phyloP scores from a whole-genome alignment of 2,329 filamentous ascomycete species.

The Epichloe bromicola region DNA sequence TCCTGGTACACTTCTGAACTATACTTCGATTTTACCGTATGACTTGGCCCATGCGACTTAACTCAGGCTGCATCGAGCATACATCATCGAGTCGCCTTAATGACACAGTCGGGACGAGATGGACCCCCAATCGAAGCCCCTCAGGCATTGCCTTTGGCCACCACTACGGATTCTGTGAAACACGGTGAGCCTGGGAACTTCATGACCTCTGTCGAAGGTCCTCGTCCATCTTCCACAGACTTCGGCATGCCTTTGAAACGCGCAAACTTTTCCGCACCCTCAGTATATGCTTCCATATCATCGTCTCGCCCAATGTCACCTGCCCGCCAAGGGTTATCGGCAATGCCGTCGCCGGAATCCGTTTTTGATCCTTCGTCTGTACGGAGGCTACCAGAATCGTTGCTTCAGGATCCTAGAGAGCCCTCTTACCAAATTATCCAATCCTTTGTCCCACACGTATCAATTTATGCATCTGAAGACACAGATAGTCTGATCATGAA shows the following conservation, averaged over 20 bases:
- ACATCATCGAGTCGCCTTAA: constrained; percentile 31
- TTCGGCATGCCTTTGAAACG: constrained; percentile 39
- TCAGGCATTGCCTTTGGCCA: constrained; percentile 55
- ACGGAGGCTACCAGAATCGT: constrained; percentile 30
- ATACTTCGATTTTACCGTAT: constrained; percentile 5
- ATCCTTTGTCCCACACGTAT: constrained; percentile 80
- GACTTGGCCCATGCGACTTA: constrained; percentile 6
- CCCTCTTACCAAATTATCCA: constrained; percentile 59
- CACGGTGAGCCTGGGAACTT: constrained; percentile 50
- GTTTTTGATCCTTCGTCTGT: constrained; percentile 37
- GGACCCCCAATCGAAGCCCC: constrained; percentile 51
- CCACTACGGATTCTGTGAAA: constrained; percentile 35
- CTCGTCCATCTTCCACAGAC: constrained; percentile 37
- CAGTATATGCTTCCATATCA: constrained; percentile 51
- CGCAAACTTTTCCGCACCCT: constrained; percentile 44
- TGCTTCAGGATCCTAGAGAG: constrained; percentile 35
- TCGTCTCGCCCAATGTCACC: constrained; percentile 59
- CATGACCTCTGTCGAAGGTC: constrained; percentile 34
- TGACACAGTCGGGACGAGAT: constrained; percentile 56
- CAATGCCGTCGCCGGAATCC: constrained; percentile 43
- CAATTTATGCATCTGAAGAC: constrained; percentile 74
- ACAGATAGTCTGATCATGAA: constrained; percentile 66
- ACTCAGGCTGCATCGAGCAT: background rate
- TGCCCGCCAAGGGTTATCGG: constrained; percentile 44
- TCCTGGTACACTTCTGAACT: background rate